A percentile compares a stretch with the other conserved stretches of the same genome.
Evolutionary conservation across 208 protist species (phyloP).

Genomic region (Tritrichomonas foetus): DNA sequence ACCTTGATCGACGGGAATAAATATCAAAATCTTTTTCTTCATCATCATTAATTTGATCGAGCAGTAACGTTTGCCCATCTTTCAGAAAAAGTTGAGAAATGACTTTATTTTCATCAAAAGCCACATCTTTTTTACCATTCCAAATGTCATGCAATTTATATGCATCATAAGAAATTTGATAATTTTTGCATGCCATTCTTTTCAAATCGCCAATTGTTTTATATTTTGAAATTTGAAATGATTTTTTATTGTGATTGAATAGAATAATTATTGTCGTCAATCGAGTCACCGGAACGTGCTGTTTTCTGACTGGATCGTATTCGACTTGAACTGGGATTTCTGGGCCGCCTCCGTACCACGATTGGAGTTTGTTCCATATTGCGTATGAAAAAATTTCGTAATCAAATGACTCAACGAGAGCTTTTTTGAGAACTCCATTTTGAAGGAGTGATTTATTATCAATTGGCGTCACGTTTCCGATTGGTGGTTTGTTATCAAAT

Average conservation of each 20-base stretch:
- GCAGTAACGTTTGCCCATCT: too few relatives aligned
- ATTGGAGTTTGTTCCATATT: background rate
- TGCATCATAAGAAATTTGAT: background rate
- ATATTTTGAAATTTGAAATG: background rate
- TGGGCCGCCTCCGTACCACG: conserved; percentile 31
- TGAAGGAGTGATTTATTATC: background rate
- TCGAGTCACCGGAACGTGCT: background rate
- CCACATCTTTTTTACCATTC: too few relatives aligned
- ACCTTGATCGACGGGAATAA: too few relatives aligned
- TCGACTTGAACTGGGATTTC: background rate
- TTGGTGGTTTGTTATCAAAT: background rate
- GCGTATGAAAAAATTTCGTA: background rate
- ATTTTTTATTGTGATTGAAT: background rate
- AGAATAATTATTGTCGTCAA: background rate
- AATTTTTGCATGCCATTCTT: too few relatives aligned
- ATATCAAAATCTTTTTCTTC: too few relatives aligned
- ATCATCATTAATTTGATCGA: too few relatives aligned
- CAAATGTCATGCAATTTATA: background rate
- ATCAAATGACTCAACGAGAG: background rate
- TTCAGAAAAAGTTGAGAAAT: too few relatives aligned
- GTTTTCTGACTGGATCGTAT: background rate
- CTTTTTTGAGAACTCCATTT: background rate
- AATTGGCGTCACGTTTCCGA: background rate
- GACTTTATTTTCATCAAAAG: too few relatives aligned
- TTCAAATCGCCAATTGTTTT: background rate